A percentile compares a stretch with the other conserved stretches of the same genome.
Conservation (phyloP, 108 stramenopile species). For the Epithemia pelagica region DNA sequence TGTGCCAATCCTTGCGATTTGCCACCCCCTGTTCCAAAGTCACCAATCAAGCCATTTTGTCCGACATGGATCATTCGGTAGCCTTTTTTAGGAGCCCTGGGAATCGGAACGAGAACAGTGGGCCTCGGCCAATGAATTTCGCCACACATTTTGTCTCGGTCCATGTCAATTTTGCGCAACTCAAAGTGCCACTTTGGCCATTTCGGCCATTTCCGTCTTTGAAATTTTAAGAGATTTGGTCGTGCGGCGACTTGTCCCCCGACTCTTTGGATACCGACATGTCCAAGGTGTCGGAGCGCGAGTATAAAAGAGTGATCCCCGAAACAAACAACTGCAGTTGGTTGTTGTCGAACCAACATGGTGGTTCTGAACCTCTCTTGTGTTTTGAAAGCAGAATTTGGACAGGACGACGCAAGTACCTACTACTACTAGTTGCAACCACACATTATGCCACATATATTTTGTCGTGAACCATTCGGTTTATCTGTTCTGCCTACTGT, state of each 20-base stretch:
- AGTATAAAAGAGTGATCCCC: neutral
- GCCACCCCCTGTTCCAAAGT: neutral
- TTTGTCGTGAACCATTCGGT: too few relatives aligned
- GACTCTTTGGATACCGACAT: neutral
- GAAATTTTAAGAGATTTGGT: neutral
- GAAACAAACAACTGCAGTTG: neutral
- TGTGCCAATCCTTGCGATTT: neutral
- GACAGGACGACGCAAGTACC: too few relatives aligned
- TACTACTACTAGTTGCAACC: too few relatives aligned
- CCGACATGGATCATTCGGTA: neutral
- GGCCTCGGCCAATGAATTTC: neutral
- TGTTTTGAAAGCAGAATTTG: too few relatives aligned
- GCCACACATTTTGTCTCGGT: neutral
- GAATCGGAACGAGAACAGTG: neutral
- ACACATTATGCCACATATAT: too few relatives aligned
- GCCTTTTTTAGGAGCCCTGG: neutral
- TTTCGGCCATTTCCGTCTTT: neutral
- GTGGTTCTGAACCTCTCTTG: too few relatives aligned
- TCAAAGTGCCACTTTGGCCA: neutral
- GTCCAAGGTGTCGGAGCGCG: neutral
- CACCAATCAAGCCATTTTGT: neutral
- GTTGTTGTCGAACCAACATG: too few relatives aligned
- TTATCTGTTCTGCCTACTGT: too few relatives aligned
- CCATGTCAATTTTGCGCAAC: neutral
- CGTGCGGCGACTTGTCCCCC: neutral